A percentile compares a stretch with the other conserved stretches of the same genome.
Conservation (phyloP, 305 asterid genomes). For the Stenogyne calaminthoides region DNA sequence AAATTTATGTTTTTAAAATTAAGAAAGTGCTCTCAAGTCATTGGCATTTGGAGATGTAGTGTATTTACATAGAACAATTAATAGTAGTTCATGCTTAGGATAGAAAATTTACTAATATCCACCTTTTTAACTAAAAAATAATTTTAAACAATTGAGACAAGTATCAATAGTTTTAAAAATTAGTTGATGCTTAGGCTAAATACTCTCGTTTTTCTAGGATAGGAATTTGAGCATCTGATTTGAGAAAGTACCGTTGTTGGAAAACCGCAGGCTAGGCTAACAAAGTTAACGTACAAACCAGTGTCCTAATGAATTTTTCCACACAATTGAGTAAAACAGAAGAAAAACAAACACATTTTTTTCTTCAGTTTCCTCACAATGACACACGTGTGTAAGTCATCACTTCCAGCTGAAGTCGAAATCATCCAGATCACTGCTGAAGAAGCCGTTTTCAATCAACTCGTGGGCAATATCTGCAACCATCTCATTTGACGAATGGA, state of each 20-base stretch:
- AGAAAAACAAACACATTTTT: conserved; percentile 27
- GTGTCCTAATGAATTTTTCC: neutral
- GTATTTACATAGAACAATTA: too few relatives aligned
- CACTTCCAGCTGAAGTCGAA: conserved; percentile 66
- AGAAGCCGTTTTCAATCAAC: conserved; percentile 57
- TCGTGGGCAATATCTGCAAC: conserved; percentile 53
- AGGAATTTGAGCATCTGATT: too few relatives aligned
- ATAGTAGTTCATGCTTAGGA: too few relatives aligned
- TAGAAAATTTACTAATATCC: too few relatives aligned
- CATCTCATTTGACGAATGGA: conserved; percentile 54
- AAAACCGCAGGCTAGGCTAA: neutral
- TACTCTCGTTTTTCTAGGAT: too few relatives aligned
- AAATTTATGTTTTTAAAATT: too few relatives aligned
- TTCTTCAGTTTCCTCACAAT: conserved; percentile 26
- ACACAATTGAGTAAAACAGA: neutral
- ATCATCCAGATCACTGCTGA: conserved; percentile 65
- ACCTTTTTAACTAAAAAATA: too few relatives aligned
- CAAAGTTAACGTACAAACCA: neutral
- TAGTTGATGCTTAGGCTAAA: too few relatives aligned
- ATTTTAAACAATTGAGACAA: too few relatives aligned
- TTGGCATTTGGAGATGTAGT: too few relatives aligned
- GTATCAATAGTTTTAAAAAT: too few relatives aligned
- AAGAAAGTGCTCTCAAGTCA: too few relatives aligned
- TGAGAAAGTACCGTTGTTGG: neutral
- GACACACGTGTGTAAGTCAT: conserved; percentile 23